Evolutionary conservation across 345 rosid genomes (phyloP), one percentile per base, ranked within the genome.

Genomic region (Brassica juncea): DNA sequence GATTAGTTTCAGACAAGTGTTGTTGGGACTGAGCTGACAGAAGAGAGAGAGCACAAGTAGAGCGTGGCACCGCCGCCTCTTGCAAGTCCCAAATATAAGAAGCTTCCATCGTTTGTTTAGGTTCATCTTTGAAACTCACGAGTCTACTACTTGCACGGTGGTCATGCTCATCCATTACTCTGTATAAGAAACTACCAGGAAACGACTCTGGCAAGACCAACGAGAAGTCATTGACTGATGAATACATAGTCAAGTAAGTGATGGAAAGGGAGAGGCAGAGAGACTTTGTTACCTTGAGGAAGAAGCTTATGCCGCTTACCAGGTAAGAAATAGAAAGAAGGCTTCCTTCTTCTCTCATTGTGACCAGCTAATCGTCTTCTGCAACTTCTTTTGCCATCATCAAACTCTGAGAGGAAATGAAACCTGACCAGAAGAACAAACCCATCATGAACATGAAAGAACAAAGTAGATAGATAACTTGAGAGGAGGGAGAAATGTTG

Each of bases 41-140:
- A 93, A 93, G 98, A 94, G 96, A 87, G 97, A 82, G 94, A 92
- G 97, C 98, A 89, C 92, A 74, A 74, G 86, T 82, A 58, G 97
- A 82, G 58, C 83, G 79, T 11, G 87, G 80, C 15, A 19, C 19
- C 19, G 21, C 71, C 5, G 67, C 34, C 74, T 61, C 78, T 30
- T 67, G 82, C 28, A 79, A 67, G 78, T 79, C 82, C 82, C 82
- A 68, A 68, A 73, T 25, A 4, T 77, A 73, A 23, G 86, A 78
- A 72, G 80, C 79, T 77, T 80, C 81, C 5, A 31, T 81, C 2
- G 31, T 34, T 55, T 71, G 71, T 64, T 34, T 70, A 32, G 75
- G 87, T 61, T 80, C 84, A n/a, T 86, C 85, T 84, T 87, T 93
- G 68, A 79, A 72, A 83, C 89, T 89, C 81, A 88, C 37, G 4